phyloP scores from a whole-genome alignment of 352 stramenopile species.

The Lagenidium giganteum region DNA sequence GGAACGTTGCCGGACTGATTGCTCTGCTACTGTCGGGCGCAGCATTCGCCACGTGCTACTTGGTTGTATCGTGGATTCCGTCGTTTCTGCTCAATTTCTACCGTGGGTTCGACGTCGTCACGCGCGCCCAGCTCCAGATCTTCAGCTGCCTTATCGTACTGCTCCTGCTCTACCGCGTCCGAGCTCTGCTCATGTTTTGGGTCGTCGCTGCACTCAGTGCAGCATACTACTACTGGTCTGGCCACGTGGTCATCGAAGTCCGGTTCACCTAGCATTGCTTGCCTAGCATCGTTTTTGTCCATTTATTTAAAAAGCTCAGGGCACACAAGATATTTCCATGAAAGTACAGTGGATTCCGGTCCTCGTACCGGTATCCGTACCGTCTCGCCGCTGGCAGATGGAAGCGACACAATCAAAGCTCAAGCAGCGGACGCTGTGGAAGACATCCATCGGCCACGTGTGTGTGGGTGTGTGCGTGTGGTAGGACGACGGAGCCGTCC shows the following conservation, averaged over 20 bases:
- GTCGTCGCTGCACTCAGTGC: slow-evolving; percentile 11
- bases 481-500: no score
- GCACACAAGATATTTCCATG: no score
- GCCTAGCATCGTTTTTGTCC: no score
- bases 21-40: slow-evolving; percentile 17
- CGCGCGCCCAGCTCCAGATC: slow-evolving; percentile 38
- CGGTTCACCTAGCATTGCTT: no score
- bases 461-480: no score
- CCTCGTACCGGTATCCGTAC: no score
- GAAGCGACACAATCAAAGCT: no score
- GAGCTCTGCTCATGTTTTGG: slow-evolving; percentile 36
- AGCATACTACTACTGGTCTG: slow-evolving; percentile 49
- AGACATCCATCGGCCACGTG: no score
- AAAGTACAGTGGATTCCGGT: no score
- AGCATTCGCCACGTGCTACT: slow-evolving; percentile 28
- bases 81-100: slow-evolving; percentile 20
- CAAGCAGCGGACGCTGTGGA: no score
- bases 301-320: no score
- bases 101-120: slow-evolving; percentile 31
- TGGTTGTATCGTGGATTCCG: slow-evolving; percentile 17
- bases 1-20: slow-evolving; percentile 16
- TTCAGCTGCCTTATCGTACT: slow-evolving; percentile 14
- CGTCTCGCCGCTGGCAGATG: no score
- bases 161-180: slow-evolving; percentile 25
- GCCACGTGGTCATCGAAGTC: slow-evolving; percentile 37